Percentiles rank a stretch among this genome's conserved stretches.
Conservation (phyloP, 768 basidiomycete species). For the Galerina marginata region DNA sequence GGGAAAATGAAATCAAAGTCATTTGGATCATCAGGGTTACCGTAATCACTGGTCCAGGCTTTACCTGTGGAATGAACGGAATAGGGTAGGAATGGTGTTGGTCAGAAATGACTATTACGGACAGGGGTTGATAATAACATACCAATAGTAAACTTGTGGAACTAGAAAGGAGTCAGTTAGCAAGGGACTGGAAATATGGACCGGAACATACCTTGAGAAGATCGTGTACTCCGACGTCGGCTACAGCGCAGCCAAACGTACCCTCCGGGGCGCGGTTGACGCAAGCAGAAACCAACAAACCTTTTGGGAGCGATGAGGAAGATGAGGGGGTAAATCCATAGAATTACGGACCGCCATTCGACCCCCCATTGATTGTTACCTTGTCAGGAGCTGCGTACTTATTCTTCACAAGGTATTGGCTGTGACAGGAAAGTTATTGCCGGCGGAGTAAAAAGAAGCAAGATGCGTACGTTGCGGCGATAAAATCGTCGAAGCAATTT, state of each 20-base stretch:
- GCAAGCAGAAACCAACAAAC: constrained; percentile 84
- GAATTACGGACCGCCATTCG: constrained; percentile 70
- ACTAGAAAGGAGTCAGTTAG: constrained; percentile 42
- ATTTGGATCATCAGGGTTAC: constrained; percentile 71
- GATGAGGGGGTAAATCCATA: neutral
- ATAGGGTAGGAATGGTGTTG: constrained; percentile 9
- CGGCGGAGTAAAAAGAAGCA: neutral
- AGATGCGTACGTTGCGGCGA: constrained; percentile 72
- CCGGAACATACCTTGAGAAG: constrained; percentile 63
- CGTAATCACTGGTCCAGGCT: constrained; percentile 83
- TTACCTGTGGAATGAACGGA: constrained; percentile 45
- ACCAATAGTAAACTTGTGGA: constrained; percentile 81
- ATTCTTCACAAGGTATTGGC: constrained; percentile 74
- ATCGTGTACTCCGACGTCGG: constrained; percentile 85
- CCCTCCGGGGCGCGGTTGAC: constrained; percentile 77
- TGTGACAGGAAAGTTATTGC: constrained; percentile 30
- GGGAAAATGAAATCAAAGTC: constrained; percentile 88
- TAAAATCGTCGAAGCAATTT: constrained; percentile 85
- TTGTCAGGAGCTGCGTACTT: constrained; percentile 73
- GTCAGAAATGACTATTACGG: neutral
- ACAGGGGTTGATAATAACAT: constrained; percentile 14
- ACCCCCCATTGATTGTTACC: constrained; percentile 78
- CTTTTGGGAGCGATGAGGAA: constrained; percentile 36
- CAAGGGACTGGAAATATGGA: neutral
- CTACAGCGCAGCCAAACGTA: constrained; percentile 78